Evolutionary conservation across 2,329 filamentous ascomycete species (phyloP).

Genomic region (Apiospora hydei): DNA sequence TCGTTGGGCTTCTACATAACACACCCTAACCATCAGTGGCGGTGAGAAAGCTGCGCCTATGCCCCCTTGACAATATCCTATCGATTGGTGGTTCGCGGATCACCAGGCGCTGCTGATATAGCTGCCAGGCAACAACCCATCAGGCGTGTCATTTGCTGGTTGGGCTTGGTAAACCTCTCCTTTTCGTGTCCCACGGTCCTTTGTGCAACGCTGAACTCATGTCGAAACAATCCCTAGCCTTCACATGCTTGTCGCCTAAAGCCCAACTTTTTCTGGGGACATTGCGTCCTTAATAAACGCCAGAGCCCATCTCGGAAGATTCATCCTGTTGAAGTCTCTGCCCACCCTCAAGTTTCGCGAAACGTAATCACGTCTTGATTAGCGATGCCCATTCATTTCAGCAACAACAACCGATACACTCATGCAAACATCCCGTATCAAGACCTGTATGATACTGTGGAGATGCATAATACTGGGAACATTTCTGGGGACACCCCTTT

Average conservation of each 20-base stretch:
- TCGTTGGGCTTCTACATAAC: background rate
- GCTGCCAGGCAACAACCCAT: background rate
- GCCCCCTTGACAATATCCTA: background rate
- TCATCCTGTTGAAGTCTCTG: background rate
- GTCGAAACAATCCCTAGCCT: background rate
- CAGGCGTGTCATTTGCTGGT: background rate
- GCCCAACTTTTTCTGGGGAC: background rate
- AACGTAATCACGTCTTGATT: background rate
- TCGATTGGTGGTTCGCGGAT: background rate
- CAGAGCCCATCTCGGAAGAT: background rate
- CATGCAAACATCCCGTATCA: background rate
- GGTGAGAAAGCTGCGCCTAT: conserved; percentile 1
- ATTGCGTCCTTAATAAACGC: background rate
- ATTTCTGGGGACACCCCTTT: background rate
- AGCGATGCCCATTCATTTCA: background rate
- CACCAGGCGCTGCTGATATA: background rate
- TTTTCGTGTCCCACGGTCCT: background rate
- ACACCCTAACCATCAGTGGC: background rate
- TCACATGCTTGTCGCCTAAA: background rate
- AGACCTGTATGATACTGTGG: background rate
- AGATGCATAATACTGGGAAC: background rate
- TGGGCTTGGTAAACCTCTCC: background rate
- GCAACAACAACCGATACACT: background rate
- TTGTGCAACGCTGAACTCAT: background rate
- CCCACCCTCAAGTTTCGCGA: background rate